Percentiles rank a stretch among this genome's conserved stretches.
These are phyloP conservation scores for Pseudonitzschia multistriata DNA, from an alignment of 108 stramenopile species.

Conservation along the genomic window DNA sequence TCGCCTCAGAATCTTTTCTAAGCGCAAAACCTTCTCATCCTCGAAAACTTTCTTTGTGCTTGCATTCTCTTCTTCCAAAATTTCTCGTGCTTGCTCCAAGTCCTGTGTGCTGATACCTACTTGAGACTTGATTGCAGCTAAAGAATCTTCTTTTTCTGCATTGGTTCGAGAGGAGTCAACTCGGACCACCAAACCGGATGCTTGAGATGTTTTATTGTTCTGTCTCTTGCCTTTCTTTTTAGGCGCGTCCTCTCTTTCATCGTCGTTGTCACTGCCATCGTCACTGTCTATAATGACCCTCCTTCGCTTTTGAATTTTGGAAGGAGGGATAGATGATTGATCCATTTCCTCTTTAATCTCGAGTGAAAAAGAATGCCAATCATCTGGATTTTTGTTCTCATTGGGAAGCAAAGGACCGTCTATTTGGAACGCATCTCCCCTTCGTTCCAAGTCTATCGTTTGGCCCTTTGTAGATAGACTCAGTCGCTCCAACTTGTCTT, in stretches of 20 bases:
- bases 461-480: slow-evolving; percentile 13
- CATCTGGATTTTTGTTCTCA: slow-evolving; percentile 27
- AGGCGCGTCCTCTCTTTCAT: slow-evolving; percentile 4
- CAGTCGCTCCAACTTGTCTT: slow-evolving; percentile 71
- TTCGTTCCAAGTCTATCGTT: slow-evolving; percentile 38
- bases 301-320: not conserved
- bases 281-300: no score
- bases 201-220: not conserved
- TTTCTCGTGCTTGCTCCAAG: slow-evolving; percentile 35
- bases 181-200: slow-evolving; percentile 27
- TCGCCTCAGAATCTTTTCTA: slow-evolving; percentile 21
- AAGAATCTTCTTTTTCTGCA: slow-evolving; percentile 31
- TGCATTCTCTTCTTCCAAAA: slow-evolving; percentile 36
- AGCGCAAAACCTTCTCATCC: slow-evolving; percentile 15
- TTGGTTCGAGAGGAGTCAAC: slow-evolving; percentile 1
- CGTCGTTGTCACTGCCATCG: slow-evolving; percentile 30
- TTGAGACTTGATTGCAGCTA: slow-evolving; percentile 40
- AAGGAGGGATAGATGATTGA: slow-evolving; percentile 14
- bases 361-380: slow-evolving; percentile 39
- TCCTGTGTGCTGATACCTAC: slow-evolving; percentile 38
- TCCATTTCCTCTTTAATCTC: slow-evolving; percentile 9
- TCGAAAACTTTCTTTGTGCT: slow-evolving; percentile 4
- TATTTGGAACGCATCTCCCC: slow-evolving; percentile 53
- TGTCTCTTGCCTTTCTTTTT: not conserved
- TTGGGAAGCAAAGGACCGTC: slow-evolving; percentile 48